phyloP scores from a whole-genome alignment of 192 early-diverging fungal genomes.

The Dimargaris cristalligena region DNA sequence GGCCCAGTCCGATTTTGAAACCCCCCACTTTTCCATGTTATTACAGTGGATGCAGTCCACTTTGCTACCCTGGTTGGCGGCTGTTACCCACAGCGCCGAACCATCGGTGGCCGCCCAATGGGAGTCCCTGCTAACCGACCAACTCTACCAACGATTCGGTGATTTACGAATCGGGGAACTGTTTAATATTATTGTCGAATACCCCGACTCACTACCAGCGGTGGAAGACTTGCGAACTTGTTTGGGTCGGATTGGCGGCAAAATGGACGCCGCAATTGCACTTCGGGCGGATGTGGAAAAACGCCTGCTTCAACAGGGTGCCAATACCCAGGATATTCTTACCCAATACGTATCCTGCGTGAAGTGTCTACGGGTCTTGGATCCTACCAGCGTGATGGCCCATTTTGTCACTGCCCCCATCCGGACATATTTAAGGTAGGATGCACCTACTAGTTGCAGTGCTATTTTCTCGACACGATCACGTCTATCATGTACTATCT shows the following conservation, averaged over 20 bases:
- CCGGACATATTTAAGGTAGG: slow-evolving; percentile 36
- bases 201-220: slow-evolving; percentile 39
- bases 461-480: too few species aligned
- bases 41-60: background rate
- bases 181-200: slow-evolving; percentile 58
- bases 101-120: background rate
- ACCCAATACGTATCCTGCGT: slow-evolving; percentile 53
- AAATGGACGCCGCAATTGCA: slow-evolving; percentile 12
- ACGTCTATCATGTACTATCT: too few species aligned
- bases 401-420: slow-evolving; percentile 41
- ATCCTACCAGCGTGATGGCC: slow-evolving; percentile 46
- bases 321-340: slow-evolving; percentile 49
- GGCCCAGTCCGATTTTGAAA: background rate
- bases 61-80: background rate
- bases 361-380: slow-evolving; percentile 45
- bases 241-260: background rate
- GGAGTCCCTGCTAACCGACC: background rate
- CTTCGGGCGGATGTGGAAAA: slow-evolving; percentile 19
- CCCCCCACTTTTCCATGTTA: background rate
- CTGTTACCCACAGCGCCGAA: background rate
- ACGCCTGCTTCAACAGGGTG: slow-evolving; percentile 54
- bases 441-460: too few species aligned
- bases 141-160: background rate
- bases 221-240: slow-evolving; percentile 43
- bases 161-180: slow-evolving; percentile 31